Conservation (phyloP, 495 filamentous ascomycete genomes). For the Aspergillus affinis region DNA sequence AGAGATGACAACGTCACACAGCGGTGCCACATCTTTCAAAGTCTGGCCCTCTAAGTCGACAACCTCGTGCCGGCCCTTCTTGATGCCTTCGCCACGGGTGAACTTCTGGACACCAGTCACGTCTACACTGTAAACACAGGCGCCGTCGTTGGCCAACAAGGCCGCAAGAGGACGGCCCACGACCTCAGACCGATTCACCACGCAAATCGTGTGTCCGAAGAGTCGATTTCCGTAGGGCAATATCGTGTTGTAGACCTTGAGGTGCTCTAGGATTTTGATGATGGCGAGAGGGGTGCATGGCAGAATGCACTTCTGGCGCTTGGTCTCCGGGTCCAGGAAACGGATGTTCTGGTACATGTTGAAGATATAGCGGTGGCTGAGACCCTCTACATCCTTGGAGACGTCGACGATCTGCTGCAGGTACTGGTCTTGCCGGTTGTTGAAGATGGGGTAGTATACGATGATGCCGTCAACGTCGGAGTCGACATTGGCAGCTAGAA, state of each 20-base stretch:
- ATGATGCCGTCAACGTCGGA: constrained; percentile 83
- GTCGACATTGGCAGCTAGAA: constrained; percentile 81
- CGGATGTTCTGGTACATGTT: constrained; percentile 99
- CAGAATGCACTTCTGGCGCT: constrained; percentile 83
- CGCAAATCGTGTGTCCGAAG: constrained; percentile 86
- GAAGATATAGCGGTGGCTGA: constrained; percentile 91
- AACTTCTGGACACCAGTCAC: constrained; percentile 90
- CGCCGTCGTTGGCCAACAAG: constrained; percentile 92
- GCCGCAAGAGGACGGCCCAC: constrained; percentile 94
- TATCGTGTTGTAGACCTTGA: constrained; percentile 95
- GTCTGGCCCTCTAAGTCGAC: constrained; percentile 71
- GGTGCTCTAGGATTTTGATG: constrained; percentile 93
- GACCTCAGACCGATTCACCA: constrained; percentile 94
- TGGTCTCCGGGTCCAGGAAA: constrained; percentile 75
- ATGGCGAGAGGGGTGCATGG: constrained; percentile 94
- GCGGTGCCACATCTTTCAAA: constrained; percentile 74
- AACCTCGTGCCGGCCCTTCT: constrained; percentile 79
- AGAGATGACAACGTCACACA: constrained; percentile 91
- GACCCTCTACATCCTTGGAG: constrained; percentile 91
- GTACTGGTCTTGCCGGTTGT: constrained; percentile 82
- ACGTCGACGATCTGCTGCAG: constrained; percentile 92
- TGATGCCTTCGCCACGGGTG: constrained; percentile 80
- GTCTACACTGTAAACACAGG: constrained; percentile 92
- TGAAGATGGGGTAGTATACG: constrained; percentile 98
- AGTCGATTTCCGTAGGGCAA: constrained; percentile 90